Evolutionary conservation across 2,329 filamentous ascomycete genomes (phyloP).

Genomic region (Neonectria magnoliae): DNA sequence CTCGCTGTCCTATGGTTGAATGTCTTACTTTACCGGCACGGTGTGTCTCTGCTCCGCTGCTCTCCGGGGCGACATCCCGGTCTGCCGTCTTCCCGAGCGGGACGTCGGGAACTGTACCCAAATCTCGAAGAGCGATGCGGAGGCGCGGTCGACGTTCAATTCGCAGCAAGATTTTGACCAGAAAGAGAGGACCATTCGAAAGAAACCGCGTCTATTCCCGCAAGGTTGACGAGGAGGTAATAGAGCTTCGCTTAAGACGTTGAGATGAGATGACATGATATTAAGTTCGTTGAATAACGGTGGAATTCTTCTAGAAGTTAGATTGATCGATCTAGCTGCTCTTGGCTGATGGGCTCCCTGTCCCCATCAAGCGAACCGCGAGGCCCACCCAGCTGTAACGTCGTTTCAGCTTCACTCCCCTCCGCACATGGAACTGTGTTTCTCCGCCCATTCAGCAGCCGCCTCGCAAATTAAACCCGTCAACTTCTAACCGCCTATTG

Average conservation of each 20-base stretch:
- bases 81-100: no score
- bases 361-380: neutral
- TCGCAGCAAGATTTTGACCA: no score
- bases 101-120: no score
- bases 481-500: slow-evolving; percentile 8
- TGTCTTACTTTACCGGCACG: no score
- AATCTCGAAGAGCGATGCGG: no score
- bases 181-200: no score
- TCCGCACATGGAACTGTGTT: slow-evolving; percentile 17
- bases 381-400: slow-evolving; percentile 22
- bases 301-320: neutral
- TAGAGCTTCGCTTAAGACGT: neutral
- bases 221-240: neutral
- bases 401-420: slow-evolving; percentile 20
- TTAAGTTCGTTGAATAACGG: neutral
- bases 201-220: neutral
- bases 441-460: slow-evolving; percentile 21
- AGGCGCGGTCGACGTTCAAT: no score
- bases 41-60: no score
- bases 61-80: no score
- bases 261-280: neutral
- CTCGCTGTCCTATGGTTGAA: no score
- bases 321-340: neutral
- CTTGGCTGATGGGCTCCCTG: neutral
- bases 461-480: slow-evolving; percentile 9